Conservation (phyloP, 1,284 basidiomycete species). For the Tilletia horrida region DNA sequence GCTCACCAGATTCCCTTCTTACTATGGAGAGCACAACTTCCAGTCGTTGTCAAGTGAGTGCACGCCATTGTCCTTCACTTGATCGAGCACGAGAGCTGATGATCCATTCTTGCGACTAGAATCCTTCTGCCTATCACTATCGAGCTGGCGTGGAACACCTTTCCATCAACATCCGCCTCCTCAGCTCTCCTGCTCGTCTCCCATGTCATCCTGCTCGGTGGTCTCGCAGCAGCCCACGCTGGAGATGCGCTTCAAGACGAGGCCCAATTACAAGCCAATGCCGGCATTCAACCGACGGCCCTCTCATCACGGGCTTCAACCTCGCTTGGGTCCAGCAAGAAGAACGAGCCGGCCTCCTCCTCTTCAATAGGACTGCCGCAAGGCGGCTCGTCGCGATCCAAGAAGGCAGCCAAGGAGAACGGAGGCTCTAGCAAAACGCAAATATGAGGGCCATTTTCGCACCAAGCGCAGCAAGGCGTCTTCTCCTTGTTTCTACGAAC, state of each 20-base stretch:
- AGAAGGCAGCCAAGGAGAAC: too few species aligned
- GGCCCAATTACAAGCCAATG: background rate
- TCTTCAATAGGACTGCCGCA: too few species aligned
- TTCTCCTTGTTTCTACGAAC: too few species aligned
- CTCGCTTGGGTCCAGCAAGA: too few species aligned
- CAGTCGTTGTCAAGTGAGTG: constrained; percentile 28
- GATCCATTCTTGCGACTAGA: constrained; percentile 13
- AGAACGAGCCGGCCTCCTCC: too few species aligned
- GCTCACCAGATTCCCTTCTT: constrained; percentile 87
- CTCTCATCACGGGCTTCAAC: too few species aligned
- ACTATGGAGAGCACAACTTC: constrained; percentile 61
- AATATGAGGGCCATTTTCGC: too few species aligned
- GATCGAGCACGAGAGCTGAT: background rate
- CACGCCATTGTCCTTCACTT: background rate
- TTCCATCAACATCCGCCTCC: constrained; percentile 24
- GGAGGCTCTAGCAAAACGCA: too few species aligned
- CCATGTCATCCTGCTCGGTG: constrained; percentile 19
- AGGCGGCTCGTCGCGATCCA: too few species aligned
- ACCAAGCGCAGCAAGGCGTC: too few species aligned
- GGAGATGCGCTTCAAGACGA: constrained; percentile 17
- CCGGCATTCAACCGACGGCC: background rate
- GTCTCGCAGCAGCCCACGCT: background rate
- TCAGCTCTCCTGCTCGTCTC: constrained; percentile 17
- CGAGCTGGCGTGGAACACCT: constrained; percentile 27
- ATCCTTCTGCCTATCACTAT: constrained; percentile 23